Conservation (phyloP, 139 green algal genomes). For the Chlorella sp. region DNA sequence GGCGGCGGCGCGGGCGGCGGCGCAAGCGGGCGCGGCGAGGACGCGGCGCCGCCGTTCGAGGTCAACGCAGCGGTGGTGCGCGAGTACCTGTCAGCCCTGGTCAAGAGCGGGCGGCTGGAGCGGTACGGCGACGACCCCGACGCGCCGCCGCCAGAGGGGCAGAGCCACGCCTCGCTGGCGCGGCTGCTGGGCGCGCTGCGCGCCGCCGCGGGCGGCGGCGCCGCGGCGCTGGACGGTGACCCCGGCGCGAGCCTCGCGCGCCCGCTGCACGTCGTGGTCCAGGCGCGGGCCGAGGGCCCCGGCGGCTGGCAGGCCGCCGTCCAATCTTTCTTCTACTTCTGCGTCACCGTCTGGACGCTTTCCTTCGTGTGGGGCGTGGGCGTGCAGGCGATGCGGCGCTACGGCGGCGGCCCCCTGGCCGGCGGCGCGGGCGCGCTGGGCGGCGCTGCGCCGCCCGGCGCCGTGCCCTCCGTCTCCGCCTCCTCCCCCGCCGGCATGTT, state of each 20-base stretch:
- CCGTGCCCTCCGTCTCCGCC: neutral
- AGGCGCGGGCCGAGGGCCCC: slow-evolving; percentile 10
- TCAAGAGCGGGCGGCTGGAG: slow-evolving; percentile 65
- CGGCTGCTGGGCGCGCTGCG: slow-evolving; percentile 74
- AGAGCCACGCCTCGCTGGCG: slow-evolving; percentile 58
- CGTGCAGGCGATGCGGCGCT: slow-evolving; percentile 11
- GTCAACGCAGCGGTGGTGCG: slow-evolving; percentile 65
- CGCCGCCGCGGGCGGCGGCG: neutral
- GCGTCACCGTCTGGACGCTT: slow-evolving; percentile 38
- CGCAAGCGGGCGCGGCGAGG: too few relatives aligned
- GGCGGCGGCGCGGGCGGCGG: neutral
- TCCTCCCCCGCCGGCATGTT: slow-evolving; percentile 12
- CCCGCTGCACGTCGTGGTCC: slow-evolving; percentile 68
- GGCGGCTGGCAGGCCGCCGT: slow-evolving; percentile 14
- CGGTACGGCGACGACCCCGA: slow-evolving; percentile 39
- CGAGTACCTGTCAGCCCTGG: slow-evolving; percentile 90
- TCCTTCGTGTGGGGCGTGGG: slow-evolving; percentile 55
- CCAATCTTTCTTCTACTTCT: slow-evolving; percentile 22
- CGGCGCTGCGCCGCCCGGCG: neutral
- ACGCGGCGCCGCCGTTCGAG: too few relatives aligned
- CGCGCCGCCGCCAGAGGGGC: slow-evolving; percentile 1
- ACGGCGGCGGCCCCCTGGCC: neutral
- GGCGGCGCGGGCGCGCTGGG: neutral
- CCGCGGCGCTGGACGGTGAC: neutral
- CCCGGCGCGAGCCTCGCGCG: slow-evolving; percentile 47